A percentile compares a stretch with the other conserved stretches of the same genome.
These are phyloP conservation scores for Aureobasidium mangrovei DNA, from an alignment of 2,329 filamentous ascomycete species.

Conservation along the genomic window DNA sequence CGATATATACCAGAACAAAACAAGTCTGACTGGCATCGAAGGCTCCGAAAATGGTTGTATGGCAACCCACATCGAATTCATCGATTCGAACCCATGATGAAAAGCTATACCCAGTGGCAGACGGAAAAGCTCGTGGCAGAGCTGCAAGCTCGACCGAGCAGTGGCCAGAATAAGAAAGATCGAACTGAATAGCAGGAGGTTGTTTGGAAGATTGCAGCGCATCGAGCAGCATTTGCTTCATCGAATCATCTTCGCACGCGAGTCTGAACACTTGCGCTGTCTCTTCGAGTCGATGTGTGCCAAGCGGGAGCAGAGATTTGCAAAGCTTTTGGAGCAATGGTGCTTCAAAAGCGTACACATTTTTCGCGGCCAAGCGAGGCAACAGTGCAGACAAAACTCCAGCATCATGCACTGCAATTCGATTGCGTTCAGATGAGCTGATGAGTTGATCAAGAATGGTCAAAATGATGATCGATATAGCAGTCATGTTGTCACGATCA, in stretches of 20 bases:
- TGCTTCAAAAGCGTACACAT: neutral
- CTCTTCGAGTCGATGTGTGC: slow-evolving; percentile 73
- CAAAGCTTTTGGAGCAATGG: slow-evolving; percentile 56
- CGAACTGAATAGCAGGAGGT: slow-evolving; percentile 86
- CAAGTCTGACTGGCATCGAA: slow-evolving; percentile 89
- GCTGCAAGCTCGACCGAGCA: slow-evolving; percentile 83
- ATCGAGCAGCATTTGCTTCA: slow-evolving; percentile 62
- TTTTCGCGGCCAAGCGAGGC: neutral
- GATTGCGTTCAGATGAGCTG: slow-evolving; percentile 8
- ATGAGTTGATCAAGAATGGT: slow-evolving; percentile 1
- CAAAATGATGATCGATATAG: neutral
- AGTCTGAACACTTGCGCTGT: slow-evolving; percentile 64
- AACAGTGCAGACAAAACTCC: slow-evolving; percentile 12
- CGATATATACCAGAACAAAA: slow-evolving; percentile 87
- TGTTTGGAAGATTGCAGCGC: slow-evolving; percentile 66
- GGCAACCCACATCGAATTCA: slow-evolving; percentile 70
- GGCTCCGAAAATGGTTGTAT: slow-evolving; percentile 92
- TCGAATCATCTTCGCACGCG: slow-evolving; percentile 42
- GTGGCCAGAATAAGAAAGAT: slow-evolving; percentile 78
- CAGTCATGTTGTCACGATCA: neutral
- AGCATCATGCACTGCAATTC: slow-evolving; percentile 11
- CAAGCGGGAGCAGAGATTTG: slow-evolving; percentile 60
- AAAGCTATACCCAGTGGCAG: slow-evolving; percentile 78
- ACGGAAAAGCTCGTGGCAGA: slow-evolving; percentile 79
- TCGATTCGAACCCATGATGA: slow-evolving; percentile 84